Evolutionary conservation across 2,329 filamentous ascomycete species (phyloP).

Genomic region (Arthroderma sp.): DNA sequence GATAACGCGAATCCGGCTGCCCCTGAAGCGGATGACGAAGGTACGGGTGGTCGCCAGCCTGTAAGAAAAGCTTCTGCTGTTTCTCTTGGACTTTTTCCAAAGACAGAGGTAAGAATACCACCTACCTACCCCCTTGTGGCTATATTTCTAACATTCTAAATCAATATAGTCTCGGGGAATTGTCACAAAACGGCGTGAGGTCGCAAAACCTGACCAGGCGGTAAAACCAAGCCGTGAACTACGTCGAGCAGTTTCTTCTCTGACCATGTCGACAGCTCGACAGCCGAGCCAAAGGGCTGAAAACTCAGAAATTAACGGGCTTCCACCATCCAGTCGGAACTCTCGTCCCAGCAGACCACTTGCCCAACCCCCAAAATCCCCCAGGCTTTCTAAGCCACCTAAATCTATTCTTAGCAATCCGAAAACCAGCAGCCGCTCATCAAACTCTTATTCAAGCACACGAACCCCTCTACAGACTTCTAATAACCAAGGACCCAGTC

Average conservation of each 20-base stretch:
- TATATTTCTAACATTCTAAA: neutral
- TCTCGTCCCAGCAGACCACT: too few species aligned
- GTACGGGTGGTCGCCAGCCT: slow-evolving; percentile 6
- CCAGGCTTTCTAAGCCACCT: too few species aligned
- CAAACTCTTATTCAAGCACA: too few species aligned
- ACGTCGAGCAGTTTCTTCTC: slow-evolving; percentile 6
- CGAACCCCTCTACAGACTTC: too few species aligned
- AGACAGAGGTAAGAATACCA: slow-evolving; percentile 9
- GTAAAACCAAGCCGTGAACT: slow-evolving; percentile 2
- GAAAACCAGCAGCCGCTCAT: too few species aligned
- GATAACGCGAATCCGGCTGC: slow-evolving; percentile 21
- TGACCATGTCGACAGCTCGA: slow-evolving; percentile 3
- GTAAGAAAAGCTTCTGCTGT: slow-evolving; percentile 13
- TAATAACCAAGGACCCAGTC: too few species aligned
- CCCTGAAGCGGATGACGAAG: slow-evolving; percentile 11
- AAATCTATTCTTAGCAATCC: too few species aligned
- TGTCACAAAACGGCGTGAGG: slow-evolving; percentile 1
- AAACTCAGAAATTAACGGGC: too few species aligned
- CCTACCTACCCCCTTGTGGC: too few species aligned
- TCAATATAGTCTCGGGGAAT: slow-evolving; percentile 3
- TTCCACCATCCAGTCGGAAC: too few species aligned
- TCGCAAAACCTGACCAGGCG: neutral
- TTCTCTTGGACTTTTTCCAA: slow-evolving; percentile 16
- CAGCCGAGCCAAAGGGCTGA: neutral
- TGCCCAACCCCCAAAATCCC: too few species aligned